phyloP scores from a whole-genome alignment of 768 basidiomycete genomes.

The Suillus ampliporus region DNA sequence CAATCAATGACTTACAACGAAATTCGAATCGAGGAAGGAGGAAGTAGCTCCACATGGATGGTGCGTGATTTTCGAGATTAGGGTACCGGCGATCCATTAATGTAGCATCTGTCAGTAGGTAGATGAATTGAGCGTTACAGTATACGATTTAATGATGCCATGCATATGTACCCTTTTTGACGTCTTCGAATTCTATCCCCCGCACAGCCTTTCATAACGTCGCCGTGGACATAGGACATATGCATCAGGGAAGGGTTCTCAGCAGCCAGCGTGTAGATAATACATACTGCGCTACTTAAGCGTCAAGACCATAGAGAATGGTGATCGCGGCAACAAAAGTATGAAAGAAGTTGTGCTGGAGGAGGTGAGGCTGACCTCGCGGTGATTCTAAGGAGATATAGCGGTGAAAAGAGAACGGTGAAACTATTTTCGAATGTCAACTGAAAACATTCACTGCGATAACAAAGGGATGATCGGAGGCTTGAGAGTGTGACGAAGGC shows the following conservation, averaged over 20 bases:
- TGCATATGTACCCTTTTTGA: background rate
- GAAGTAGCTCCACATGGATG: background rate
- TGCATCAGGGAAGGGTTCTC: background rate
- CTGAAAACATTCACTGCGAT: background rate
- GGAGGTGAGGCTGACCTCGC: background rate
- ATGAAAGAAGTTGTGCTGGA: background rate
- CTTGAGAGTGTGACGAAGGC: background rate
- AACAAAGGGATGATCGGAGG: background rate
- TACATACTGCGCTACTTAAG: no score
- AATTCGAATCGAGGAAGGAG: background rate
- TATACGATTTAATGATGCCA: background rate
- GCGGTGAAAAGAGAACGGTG: background rate
- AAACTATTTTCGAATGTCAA: background rate
- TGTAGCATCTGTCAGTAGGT: background rate
- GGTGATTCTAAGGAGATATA: background rate
- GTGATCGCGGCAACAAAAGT: background rate
- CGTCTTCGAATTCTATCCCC: background rate
- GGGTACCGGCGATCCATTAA: background rate
- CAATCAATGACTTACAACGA: background rate
- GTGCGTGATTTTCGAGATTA: background rate
- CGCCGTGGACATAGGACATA: slow-evolving; percentile 4
- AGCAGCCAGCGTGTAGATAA: background rate
- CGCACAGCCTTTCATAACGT: background rate
- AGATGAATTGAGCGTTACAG: background rate
- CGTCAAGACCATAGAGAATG: background rate